These are phyloP conservation scores for Syncephalastrum contaminatum DNA, from an alignment of 371 early-diverging fungal species.

Conservation along the genomic window DNA sequence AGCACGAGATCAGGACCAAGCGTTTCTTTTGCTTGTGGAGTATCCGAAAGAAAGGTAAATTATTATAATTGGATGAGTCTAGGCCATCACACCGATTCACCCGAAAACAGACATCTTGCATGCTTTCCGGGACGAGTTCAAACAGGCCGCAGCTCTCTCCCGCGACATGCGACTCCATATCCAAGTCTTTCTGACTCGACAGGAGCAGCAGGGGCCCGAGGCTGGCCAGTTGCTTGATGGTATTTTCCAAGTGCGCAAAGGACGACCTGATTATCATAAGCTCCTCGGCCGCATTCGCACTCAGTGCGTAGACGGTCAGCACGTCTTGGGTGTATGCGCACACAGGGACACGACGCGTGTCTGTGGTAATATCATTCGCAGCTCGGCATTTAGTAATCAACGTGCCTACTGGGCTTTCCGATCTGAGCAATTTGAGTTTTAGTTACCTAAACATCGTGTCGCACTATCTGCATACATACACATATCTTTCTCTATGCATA, in stretches of 20 bases:
- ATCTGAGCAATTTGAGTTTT: constrained; percentile 34
- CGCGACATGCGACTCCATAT: constrained; percentile 1
- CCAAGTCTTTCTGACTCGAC: constrained; percentile 11
- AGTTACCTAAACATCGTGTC: constrained; percentile 3
- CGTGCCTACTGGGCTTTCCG: constrained; percentile 28
- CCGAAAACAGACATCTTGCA: constrained; percentile 8
- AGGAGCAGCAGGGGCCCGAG: background rate
- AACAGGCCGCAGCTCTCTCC: constrained; percentile 1
- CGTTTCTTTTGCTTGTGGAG: constrained; percentile 24
- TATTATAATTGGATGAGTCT: background rate
- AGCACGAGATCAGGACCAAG: constrained; percentile 18
- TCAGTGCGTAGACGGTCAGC: constrained; percentile 6
- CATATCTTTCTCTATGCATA: background rate
- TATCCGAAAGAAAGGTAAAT: constrained; percentile 24
- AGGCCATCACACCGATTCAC: background rate
- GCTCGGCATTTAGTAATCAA: constrained; percentile 16
- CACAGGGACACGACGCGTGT: constrained; percentile 22
- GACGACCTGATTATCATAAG: constrained; percentile 19
- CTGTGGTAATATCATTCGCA: constrained; percentile 20
- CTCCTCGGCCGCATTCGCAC: constrained; percentile 13
- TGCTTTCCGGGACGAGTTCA: constrained; percentile 7
- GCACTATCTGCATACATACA: background rate
- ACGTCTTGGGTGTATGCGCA: constrained; percentile 34
- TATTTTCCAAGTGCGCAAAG: constrained; percentile 3
- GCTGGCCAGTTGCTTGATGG: background rate